A percentile compares a stretch with the other conserved stretches of the same genome.
These are phyloP conservation scores for Phytomonas sp. DNA, from an alignment of 208 protist species.

Conservation along the genomic window DNA sequence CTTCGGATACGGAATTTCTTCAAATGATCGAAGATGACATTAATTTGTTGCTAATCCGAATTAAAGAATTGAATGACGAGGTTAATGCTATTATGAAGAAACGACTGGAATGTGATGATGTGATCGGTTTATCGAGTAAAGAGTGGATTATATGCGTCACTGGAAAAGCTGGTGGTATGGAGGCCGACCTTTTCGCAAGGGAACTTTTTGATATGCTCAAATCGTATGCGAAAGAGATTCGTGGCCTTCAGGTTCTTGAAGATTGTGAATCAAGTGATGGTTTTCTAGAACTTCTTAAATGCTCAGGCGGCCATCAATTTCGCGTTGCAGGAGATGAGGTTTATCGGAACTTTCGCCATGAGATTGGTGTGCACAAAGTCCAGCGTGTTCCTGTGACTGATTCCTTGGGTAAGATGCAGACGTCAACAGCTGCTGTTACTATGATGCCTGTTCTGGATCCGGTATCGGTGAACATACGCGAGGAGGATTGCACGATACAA, in stretches of 20 bases:
- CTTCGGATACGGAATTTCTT: slow-evolving; percentile 65
- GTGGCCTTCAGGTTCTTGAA: slow-evolving; percentile 20
- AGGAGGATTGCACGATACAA: slow-evolving; percentile 82
- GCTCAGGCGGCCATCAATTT: slow-evolving; percentile 18
- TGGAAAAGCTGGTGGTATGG: slow-evolving; percentile 80
- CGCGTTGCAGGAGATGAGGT: slow-evolving; percentile 53
- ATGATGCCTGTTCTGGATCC: slow-evolving; percentile 83
- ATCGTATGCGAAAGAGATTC: slow-evolving; percentile 43
- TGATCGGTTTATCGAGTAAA: slow-evolving; percentile 59
- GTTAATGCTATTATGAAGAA: slow-evolving; percentile 55
- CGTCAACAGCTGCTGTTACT: slow-evolving; percentile 79
- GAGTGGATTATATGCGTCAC: slow-evolving; percentile 56
- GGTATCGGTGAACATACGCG: slow-evolving; percentile 80
- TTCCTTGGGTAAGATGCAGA: slow-evolving; percentile 85
- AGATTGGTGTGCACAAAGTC: slow-evolving; percentile 89
- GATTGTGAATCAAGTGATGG: slow-evolving; percentile 16
- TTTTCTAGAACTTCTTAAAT: slow-evolving; percentile 1
- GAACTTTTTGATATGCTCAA: slow-evolving; percentile 76
- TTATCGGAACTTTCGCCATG: slow-evolving; percentile 74
- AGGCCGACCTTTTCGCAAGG: slow-evolving; percentile 78
- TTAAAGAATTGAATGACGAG: slow-evolving; percentile 39
- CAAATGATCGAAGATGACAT: slow-evolving; percentile 72
- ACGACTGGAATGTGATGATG: slow-evolving; percentile 59
- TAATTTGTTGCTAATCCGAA: slow-evolving; percentile 20
- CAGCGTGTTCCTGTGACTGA: slow-evolving; percentile 87